Base-by-base conservation (phyloP, 2,329 filamentous ascomycete genomes). In the Ceratocystis albifundus region DNA sequence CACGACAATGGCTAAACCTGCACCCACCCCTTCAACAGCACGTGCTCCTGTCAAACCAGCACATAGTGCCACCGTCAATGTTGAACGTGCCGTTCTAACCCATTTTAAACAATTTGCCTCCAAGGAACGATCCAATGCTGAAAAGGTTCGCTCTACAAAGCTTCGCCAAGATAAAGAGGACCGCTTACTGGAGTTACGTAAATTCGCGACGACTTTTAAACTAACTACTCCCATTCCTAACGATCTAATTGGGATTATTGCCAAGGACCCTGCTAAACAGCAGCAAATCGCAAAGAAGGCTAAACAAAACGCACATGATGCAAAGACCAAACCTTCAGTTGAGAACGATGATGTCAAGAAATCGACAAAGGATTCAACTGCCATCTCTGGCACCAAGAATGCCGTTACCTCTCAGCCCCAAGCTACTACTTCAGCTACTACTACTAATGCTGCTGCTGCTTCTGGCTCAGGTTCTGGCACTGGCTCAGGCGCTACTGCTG, bases 201-300 rank as follows among this genome's bases (percentile, higher is more conserved):
- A 93, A 73, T 99, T 99, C 75, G 90, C 94, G 0, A 84, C 87
- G 71, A 94, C 84, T 73, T 99, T 99, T 80, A 97, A 97, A 77
- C 83, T 99, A 20, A 88, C 89, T 62, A 96, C 93, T 2, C 91
- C 92, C 4, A 91, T 99, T 10, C 94, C 94, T 1, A 86, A 84
- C 64, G 94, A 99, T 75, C 78, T 99, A 45, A 91, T 99, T 32
- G 88, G 90, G 1, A 99, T 99, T 70, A 88, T 99, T 68, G 93
- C 94, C 67, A 99, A 97, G 74, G 94, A 99, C 73, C 91, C 91
- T n/a, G 82, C 80, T 59, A 99, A 96, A 78, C 94, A 97, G 76
- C 86, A 91, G 72, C 86, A 92, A 73, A 97, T 99, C 69, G 88
- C 96, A 72, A 88, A 91, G 3, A 81, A 84, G 71, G 78, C 82